These are phyloP conservation scores for Plasmodium coatneyi DNA, from an alignment of 169 alveolate genomes.

Conservation along the genomic window DNA sequence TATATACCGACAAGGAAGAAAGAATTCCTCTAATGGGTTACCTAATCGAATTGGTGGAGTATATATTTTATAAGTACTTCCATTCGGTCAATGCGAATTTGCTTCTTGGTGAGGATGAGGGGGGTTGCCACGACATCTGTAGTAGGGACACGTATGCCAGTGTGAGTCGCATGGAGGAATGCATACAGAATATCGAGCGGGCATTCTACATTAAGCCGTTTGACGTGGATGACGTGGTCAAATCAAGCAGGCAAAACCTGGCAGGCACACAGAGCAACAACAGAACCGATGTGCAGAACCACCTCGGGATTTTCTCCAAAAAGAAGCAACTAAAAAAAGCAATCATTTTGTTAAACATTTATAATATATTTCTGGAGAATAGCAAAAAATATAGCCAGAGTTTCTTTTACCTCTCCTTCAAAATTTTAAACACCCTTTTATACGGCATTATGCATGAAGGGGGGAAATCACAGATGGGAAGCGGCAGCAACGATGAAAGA, in stretches of 20 bases:
- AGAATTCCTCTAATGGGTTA: conserved; percentile 22
- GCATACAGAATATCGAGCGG: conserved; percentile 18
- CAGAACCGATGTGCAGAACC: neutral
- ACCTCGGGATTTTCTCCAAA: conserved; percentile 43
- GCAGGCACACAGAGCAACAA: neutral
- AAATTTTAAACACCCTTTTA: conserved; percentile 50
- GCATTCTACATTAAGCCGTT: conserved; percentile 1
- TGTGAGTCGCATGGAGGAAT: conserved; percentile 9
- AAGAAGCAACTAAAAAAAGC: conserved; percentile 64
- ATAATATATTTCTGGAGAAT: conserved; percentile 55
- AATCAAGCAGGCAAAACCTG: neutral
- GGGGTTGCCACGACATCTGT: neutral
- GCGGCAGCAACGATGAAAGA: neutral
- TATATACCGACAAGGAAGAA: neutral
- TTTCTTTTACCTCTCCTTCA: conserved; percentile 55
- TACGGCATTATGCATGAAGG: conserved; percentile 5
- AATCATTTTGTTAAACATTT: conserved; percentile 41
- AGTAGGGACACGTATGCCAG: conserved; percentile 13
- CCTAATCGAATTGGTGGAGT: conserved; percentile 63
- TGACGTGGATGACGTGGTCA: neutral
- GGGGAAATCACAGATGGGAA: neutral
- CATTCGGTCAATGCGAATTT: conserved; percentile 44
- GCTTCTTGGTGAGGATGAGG: neutral
- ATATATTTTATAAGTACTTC: conserved; percentile 41
- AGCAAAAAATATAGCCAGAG: conserved; percentile 48